phyloP scores from a whole-genome alignment of 208 protist genomes.

The Acanthamoeba culbertsoni region DNA sequence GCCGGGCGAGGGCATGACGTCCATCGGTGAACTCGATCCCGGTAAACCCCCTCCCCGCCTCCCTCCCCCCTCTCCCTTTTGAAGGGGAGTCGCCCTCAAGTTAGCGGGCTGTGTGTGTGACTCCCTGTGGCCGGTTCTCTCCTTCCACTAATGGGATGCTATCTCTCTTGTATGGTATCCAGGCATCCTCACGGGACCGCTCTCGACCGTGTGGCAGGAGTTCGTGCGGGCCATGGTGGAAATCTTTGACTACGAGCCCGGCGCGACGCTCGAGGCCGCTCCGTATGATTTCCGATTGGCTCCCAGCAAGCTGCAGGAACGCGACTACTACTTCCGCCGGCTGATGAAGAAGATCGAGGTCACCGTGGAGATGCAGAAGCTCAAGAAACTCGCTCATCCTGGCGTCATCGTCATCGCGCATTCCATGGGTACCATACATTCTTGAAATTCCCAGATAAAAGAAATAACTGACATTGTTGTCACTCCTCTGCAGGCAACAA shows the following conservation, averaged over 20 bases:
- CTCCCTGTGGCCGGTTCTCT: no score
- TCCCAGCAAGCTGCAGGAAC: background rate
- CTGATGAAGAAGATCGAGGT: conserved; percentile 14
- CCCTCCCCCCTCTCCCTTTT: background rate
- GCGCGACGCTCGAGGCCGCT: background rate
- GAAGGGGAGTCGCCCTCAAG: no score
- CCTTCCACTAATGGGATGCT: no score
- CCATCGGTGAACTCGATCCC: conserved; percentile 1
- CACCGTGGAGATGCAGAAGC: background rate
- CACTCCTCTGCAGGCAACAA: background rate
- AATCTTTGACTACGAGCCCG: conserved; percentile 6
- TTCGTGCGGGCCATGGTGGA: conserved; percentile 3
- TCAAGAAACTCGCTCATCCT: background rate
- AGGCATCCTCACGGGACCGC: background rate
- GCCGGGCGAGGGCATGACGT: background rate
- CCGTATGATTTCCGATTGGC: conserved; percentile 10
- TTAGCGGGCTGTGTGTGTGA: no score
- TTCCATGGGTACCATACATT: background rate
- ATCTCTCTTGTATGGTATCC: no score
- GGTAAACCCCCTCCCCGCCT: background rate
- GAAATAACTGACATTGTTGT: background rate
- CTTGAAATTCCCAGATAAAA: no score
- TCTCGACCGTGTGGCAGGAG: conserved; percentile 15
- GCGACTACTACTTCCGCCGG: background rate
- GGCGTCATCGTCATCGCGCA: conserved; percentile 17